Percentiles rank a stretch among this genome's conserved stretches.
Evolutionary conservation across 371 early-diverging fungal genomes (phyloP).

Genomic region (Quaeritorhiza haematococci): DNA sequence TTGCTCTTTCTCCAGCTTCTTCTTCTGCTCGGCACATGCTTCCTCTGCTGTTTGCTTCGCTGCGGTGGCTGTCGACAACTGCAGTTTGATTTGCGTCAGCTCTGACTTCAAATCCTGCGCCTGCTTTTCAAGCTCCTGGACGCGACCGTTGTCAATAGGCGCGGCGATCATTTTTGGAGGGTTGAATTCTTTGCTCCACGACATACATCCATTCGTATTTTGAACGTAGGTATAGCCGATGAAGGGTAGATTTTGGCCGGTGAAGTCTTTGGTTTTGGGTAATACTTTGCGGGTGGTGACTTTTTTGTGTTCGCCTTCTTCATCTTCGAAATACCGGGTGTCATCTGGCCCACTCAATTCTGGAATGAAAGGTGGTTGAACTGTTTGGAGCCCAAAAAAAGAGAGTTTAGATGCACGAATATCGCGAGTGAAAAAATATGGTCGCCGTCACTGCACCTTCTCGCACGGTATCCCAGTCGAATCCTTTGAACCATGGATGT

Average conservation of each 20-base stretch:
- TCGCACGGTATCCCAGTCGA: conserved; percentile 67
- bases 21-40: conserved; percentile 16
- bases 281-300: conserved; percentile 52
- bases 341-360: conserved; percentile 74
- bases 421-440: too few species aligned
- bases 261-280: conserved; percentile 46
- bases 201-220: conserved; percentile 17
- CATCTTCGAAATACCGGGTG: conserved; percentile 76
- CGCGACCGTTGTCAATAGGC: not conserved
- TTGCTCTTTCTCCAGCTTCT: conserved; percentile 5
- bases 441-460: conserved; percentile 40
- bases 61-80: not conserved
- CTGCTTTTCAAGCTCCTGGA: conserved; percentile 6
- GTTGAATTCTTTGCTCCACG: conserved; percentile 1
- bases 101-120: not conserved
- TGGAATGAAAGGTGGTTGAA: conserved; percentile 77
- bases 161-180: conserved; percentile 1
- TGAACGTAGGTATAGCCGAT: conserved; percentile 74
- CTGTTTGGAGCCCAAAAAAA: conserved; percentile 22
- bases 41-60: conserved; percentile 4
- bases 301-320: conserved; percentile 61
- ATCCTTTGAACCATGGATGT: conserved; percentile 78
- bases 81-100: not conserved
- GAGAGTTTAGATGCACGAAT: not conserved
- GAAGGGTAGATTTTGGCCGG: conserved; percentile 74